These are phyloP conservation scores for Leccinum subtestaceum DNA, from an alignment of 768 basidiomycete species.

Conservation along the genomic window DNA sequence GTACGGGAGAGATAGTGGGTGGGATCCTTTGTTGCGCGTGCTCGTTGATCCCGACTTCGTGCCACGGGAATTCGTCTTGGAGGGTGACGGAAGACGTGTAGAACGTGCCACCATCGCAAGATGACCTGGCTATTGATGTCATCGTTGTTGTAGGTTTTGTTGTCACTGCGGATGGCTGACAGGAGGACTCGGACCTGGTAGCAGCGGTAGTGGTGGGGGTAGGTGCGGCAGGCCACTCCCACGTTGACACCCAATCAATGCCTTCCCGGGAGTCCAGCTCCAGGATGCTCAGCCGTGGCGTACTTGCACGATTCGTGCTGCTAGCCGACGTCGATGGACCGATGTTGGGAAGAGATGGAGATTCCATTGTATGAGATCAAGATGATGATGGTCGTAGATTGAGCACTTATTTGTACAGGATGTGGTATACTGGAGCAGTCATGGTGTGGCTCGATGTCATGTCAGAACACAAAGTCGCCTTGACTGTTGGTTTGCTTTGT, in stretches of 20 bases:
- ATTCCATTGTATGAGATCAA: background rate
- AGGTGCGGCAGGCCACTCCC: background rate
- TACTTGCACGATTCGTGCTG: background rate
- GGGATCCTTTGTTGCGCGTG: constrained; percentile 11
- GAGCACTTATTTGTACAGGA: background rate
- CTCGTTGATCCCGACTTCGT: background rate
- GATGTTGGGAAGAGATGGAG: background rate
- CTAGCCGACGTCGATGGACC: background rate
- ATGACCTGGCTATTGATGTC: background rate
- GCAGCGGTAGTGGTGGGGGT: background rate
- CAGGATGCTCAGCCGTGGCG: background rate
- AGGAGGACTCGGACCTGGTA: background rate
- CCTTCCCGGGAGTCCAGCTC: background rate
- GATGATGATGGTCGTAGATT: background rate
- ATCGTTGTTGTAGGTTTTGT: background rate
- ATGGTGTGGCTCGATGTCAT: background rate
- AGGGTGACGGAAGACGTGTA: constrained; percentile 17
- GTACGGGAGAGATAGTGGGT: constrained; percentile 9
- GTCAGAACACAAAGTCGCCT: background rate
- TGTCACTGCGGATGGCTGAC: background rate
- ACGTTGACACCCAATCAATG: background rate
- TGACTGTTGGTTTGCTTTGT: background rate
- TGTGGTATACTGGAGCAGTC: background rate
- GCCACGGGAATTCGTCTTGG: constrained; percentile 9
- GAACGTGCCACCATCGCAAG: background rate